Evolutionary conservation across 768 basidiomycete species (phyloP).

Genomic region (Hypholoma fasciculare): DNA sequence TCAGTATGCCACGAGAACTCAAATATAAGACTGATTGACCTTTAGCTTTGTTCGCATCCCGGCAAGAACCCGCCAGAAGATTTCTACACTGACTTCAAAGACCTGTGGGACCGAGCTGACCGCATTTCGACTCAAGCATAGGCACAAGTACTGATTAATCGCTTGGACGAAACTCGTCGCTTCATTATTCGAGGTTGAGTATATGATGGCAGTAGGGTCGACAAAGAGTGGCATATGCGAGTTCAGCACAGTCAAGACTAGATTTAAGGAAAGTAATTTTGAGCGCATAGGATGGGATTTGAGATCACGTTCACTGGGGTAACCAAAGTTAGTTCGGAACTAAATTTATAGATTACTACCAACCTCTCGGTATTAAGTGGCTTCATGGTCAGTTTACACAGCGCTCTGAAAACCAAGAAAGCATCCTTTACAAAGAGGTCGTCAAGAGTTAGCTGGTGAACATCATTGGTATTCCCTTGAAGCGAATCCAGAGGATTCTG

Average conservation of each 20-base stretch:
- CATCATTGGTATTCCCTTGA: constrained; percentile 29
- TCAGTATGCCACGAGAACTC: constrained; percentile 2
- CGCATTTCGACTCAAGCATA: constrained; percentile 91
- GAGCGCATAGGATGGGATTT: constrained; percentile 98
- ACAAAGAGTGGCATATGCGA: constrained; percentile 90
- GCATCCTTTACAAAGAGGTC: constrained; percentile 97
- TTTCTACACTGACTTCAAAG: constrained; percentile 97
- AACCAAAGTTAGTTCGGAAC: constrained; percentile 12
- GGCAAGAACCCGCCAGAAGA: constrained; percentile 95
- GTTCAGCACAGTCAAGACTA: constrained; percentile 89
- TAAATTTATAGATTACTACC: constrained; percentile 17
- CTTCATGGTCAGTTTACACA: constrained; percentile 99
- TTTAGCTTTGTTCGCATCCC: constrained; percentile 96
- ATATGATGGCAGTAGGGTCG: constrained; percentile 86
- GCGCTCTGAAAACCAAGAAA: constrained; percentile 93
- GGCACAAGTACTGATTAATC: constrained; percentile 93
- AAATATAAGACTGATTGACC: constrained; percentile 42
- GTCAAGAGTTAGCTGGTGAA: constrained; percentile 62
- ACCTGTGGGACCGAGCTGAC: constrained; percentile 95
- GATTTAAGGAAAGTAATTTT: constrained; percentile 90
- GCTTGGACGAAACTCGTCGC: constrained; percentile 91
- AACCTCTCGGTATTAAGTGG: constrained; percentile 92
- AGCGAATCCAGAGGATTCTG: constrained; percentile 33
- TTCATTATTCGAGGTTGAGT: constrained; percentile 86
- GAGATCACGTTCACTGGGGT: constrained; percentile 83